Evolutionary conservation across 2,329 filamentous ascomycete genomes (phyloP).

Genomic region (Colletotrichum lini): DNA sequence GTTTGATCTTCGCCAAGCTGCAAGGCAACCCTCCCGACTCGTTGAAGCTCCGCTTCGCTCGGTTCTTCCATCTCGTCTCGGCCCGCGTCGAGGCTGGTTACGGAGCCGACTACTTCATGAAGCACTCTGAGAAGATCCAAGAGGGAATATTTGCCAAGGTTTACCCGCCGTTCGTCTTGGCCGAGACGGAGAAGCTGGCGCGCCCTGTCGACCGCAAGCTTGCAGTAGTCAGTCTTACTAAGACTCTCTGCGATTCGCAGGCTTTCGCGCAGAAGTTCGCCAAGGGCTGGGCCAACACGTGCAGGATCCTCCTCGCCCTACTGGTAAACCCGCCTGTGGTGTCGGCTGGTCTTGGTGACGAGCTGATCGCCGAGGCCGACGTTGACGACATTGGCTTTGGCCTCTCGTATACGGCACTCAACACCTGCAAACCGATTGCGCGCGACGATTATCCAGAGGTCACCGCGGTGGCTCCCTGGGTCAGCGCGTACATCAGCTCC

Average conservation of each 20-base stretch:
- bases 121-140: constrained; percentile 86
- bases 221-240: constrained; percentile 93
- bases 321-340: constrained; percentile 88
- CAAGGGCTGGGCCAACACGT: constrained; percentile 93
- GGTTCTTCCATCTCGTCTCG: constrained; percentile 94
- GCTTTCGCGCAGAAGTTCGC: constrained; percentile 86
- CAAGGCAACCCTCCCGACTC: constrained; percentile 80
- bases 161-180: constrained; percentile 89
- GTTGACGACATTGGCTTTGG: constrained; percentile 97
- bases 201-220: constrained; percentile 93
- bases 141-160: constrained; percentile 84
- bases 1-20: constrained; percentile 84
- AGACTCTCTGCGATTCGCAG: constrained; percentile 88
- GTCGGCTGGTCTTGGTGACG: constrained; percentile 75
- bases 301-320: constrained; percentile 88
- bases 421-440: constrained; percentile 84
- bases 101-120: constrained; percentile 93
- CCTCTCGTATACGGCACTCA: constrained; percentile 92
- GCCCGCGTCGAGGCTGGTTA: constrained; percentile 84
- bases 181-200: constrained; percentile 88
- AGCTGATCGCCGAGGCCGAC: constrained; percentile 87
- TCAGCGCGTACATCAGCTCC: constrained; percentile 81
- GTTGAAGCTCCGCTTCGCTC: constrained; percentile 88
- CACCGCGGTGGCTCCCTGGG: constrained; percentile 87
- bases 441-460: constrained; percentile 91